Evolutionary conservation across 2,329 filamentous ascomycete species (phyloP).

Genomic region (Sporothrix protearum): DNA sequence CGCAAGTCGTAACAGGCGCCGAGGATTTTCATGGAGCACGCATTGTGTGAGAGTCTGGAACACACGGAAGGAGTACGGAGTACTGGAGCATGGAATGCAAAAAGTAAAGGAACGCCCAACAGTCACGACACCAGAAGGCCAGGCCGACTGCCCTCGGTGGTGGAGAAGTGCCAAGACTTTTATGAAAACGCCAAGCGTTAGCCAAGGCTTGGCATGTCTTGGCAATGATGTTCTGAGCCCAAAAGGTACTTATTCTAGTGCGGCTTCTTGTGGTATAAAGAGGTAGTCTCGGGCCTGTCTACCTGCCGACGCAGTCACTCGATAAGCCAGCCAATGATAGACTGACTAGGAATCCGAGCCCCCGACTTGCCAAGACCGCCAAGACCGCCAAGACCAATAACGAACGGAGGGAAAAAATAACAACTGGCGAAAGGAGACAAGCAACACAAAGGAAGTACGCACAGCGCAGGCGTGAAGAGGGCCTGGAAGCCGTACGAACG

Average conservation of each 20-base stretch:
- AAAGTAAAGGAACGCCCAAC: constrained; percentile 8
- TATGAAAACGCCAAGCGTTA: constrained; percentile 28
- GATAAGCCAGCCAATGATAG: constrained; percentile 20
- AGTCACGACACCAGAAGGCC: constrained; percentile 13
- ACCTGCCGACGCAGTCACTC: neutral
- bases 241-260: neutral
- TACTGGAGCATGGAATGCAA: neutral
- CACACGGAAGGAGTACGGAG: constrained; percentile 4
- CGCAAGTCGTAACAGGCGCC: neutral
- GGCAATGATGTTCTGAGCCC: constrained; percentile 12
- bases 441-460: constrained; percentile 1
- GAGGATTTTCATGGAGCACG: neutral
- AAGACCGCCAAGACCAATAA: constrained; percentile 26
- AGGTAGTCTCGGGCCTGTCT: neutral
- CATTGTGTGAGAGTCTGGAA: constrained; percentile 18
- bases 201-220: constrained; percentile 29
- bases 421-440: constrained; percentile 15
- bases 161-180: constrained; percentile 29
- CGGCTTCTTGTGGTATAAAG: no score
- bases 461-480: constrained; percentile 9
- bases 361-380: constrained; percentile 28
- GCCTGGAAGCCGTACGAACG: constrained; percentile 1
- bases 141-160: constrained; percentile 20
- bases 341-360: neutral
- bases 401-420: constrained; percentile 18